Percentiles rank a stretch among this genome's conserved stretches.
phyloP scores from a whole-genome alignment of 148 eudicot genomes.

The Nepenthes gracilis region DNA sequence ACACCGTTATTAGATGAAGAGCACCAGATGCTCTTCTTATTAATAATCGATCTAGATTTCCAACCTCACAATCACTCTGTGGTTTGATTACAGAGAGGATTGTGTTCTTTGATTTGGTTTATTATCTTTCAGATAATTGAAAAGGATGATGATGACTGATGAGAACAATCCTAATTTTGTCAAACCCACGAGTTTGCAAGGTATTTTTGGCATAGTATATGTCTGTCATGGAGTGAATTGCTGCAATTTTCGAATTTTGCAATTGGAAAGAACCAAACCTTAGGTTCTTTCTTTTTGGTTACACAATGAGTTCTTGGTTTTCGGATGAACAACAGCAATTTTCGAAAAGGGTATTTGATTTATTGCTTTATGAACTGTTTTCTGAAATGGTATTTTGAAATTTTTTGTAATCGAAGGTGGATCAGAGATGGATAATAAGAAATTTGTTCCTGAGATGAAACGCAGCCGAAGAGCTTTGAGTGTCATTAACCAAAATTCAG shows the following conservation, averaged over 20 bases:
- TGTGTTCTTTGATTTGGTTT: conserved; percentile 8
- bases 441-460: conserved; percentile 33
- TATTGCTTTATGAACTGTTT: not conserved
- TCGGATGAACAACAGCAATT: too few species aligned
- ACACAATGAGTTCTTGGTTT: too few species aligned
- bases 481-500: conserved; percentile 45
- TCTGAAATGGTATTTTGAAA: conserved; percentile 4
- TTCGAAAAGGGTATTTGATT: too few species aligned
- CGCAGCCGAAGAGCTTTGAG: conserved; percentile 50
- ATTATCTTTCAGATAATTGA: not conserved
- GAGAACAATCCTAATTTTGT: conserved; percentile 28
- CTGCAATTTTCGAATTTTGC: too few species aligned
- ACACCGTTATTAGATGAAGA: too few species aligned
- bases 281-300: too few species aligned
- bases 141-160: conserved; percentile 26
- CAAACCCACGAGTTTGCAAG: conserved; percentile 27
- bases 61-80: too few species aligned
- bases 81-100: not conserved
- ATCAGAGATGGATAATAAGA: conserved; percentile 24
- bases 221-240: too few species aligned
- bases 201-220: conserved; percentile 9
- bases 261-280: too few species aligned
- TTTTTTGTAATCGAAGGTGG: conserved; percentile 16
- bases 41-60: too few species aligned
- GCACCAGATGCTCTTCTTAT: too few species aligned